Percentiles rank a stretch among this genome's conserved stretches.
These are phyloP conservation scores for Aureobasidium pullulans DNA, from an alignment of 2,329 filamentous ascomycete genomes.

Conservation along the genomic window DNA sequence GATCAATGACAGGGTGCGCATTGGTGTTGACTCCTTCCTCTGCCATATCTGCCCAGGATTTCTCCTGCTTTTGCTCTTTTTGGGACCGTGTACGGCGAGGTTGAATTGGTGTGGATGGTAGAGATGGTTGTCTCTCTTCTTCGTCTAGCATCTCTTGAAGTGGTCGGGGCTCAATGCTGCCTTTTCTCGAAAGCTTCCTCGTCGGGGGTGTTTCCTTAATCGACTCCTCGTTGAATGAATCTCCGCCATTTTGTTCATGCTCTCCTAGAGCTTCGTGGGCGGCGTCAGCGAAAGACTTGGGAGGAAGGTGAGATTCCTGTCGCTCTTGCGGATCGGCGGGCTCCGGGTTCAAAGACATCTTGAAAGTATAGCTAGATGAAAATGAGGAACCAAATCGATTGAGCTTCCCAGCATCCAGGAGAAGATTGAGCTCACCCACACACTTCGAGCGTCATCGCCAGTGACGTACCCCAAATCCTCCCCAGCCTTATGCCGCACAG, in stretches of 20 bases:
- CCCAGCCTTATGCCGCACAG: not conserved
- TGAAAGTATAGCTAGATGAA: not conserved
- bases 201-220: conserved; percentile 30
- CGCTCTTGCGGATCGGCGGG: conserved; percentile 34
- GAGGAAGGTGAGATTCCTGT: conserved; percentile 30
- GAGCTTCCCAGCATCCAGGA: not conserved
- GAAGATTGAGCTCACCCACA: conserved; percentile 7
- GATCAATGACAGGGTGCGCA: conserved; percentile 10
- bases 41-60: conserved; percentile 33
- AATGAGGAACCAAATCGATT: not conserved
- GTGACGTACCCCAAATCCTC: not conserved
- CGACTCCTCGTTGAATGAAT: conserved; percentile 20
- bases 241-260: conserved; percentile 18
- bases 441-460: not conserved
- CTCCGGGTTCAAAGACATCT: conserved; percentile 21
- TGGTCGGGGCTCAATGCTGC: conserved; percentile 24
- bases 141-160: conserved; percentile 30
- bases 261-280: conserved; percentile 26
- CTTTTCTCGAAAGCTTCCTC: conserved; percentile 18
- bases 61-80: conserved; percentile 17
- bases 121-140: conserved; percentile 16
- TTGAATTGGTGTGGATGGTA: conserved; percentile 18
- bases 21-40: conserved; percentile 12
- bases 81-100: not conserved
- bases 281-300: conserved; percentile 39